Evolutionary conservation across 306 rosid genomes (phyloP).

Genomic region (Quercus gilva): DNA sequence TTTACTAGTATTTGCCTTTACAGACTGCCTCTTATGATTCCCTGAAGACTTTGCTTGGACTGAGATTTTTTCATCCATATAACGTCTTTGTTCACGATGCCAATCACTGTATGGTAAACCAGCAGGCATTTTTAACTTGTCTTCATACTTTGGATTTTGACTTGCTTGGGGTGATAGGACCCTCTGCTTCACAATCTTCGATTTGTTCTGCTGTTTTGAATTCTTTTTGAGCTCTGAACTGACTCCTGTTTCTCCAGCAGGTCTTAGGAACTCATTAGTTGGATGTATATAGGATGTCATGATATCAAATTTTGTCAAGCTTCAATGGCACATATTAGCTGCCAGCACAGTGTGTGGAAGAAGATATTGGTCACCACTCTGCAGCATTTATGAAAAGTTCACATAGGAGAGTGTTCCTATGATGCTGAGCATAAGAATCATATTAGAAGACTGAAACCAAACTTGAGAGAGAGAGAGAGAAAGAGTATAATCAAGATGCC

Average conservation of each 20-base stretch:
- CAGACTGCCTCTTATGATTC: conserved; percentile 23
- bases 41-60: conserved; percentile 14
- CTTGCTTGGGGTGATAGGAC: conserved; percentile 23
- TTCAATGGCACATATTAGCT: conserved; percentile 18
- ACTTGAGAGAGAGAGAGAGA: not conserved
- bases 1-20: conserved; percentile 37
- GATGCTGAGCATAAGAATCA: not conserved
- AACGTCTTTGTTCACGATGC: conserved; percentile 25
- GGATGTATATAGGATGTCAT: conserved; percentile 29
- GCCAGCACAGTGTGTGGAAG: conserved; percentile 10
- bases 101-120: conserved; percentile 29
- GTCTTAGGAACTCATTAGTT: conserved; percentile 33
- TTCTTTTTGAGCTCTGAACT: conserved; percentile 43
- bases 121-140: conserved; percentile 34
- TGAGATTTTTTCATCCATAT: conserved; percentile 20
- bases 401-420: conserved; percentile 11
- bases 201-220: conserved; percentile 39
- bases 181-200: conserved; percentile 39
- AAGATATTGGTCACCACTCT: not conserved
- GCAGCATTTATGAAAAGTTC: conserved; percentile 17
- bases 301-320: conserved; percentile 18
- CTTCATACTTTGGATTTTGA: conserved; percentile 28
- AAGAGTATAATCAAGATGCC: not conserved
- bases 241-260: conserved; percentile 46
- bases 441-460: not conserved